A percentile compares a stretch with the other conserved stretches of the same genome.
phyloP scores from a whole-genome alignment of 2,329 filamentous ascomycete species.

The Massarina eburnea region DNA sequence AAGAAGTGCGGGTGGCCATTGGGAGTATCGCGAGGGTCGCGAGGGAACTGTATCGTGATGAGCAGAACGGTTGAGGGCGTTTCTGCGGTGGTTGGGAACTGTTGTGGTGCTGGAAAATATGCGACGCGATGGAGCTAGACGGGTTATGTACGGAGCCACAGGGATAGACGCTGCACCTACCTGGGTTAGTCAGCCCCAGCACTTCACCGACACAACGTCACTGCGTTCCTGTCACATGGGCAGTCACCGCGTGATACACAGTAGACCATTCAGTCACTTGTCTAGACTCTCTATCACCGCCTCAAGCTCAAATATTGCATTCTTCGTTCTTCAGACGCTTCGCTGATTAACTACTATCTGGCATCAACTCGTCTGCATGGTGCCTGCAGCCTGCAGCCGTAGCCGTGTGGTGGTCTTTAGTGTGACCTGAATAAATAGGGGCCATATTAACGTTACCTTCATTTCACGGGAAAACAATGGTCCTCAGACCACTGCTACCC shows the following conservation, averaged over 20 bases:
- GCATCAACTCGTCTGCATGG: neutral
- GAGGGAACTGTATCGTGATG: neutral
- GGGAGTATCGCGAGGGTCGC: neutral
- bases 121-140: slow-evolving; percentile 1
- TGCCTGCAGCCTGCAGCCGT: neutral
- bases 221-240: too few relatives aligned
- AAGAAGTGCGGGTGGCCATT: slow-evolving; percentile 32
- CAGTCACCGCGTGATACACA: too few relatives aligned
- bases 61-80: neutral
- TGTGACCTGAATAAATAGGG: slow-evolving; percentile 2
- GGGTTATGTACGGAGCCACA: slow-evolving; percentile 11
- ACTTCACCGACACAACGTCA: neutral
- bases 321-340: too few relatives aligned
- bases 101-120: slow-evolving; percentile 17
- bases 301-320: too few relatives aligned
- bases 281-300: too few relatives aligned
- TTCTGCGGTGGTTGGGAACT: slow-evolving; percentile 16
- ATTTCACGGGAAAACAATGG: slow-evolving; percentile 16
- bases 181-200: neutral
- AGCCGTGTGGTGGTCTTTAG: too few relatives aligned
- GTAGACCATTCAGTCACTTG: neutral
- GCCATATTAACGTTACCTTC: neutral
- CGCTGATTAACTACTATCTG: neutral
- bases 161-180: neutral
- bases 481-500: slow-evolving; percentile 14